Conservation (phyloP, 768 basidiomycete genomes). For the Cystoderma amianthinum region DNA sequence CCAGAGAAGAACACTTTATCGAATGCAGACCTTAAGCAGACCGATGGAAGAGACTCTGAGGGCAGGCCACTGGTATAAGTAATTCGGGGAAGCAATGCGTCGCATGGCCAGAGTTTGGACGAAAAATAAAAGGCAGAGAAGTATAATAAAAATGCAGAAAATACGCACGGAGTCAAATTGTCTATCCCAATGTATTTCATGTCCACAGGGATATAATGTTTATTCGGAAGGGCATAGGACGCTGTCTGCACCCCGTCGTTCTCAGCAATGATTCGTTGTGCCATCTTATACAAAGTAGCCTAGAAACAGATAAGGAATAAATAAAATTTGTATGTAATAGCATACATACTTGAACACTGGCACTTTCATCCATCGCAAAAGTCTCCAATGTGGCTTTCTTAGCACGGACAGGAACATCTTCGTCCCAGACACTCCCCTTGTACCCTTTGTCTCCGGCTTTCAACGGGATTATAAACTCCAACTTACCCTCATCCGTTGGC, state of each 20-base stretch:
- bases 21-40: no score
- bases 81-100: no score
- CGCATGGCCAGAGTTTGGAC: no score
- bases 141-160: slow-evolving; percentile 5
- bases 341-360: slow-evolving; percentile 75
- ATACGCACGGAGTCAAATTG: slow-evolving; percentile 59
- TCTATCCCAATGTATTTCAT: slow-evolving; percentile 69
- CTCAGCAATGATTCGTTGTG: slow-evolving; percentile 59
- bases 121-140: background rate
- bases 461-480: slow-evolving; percentile 39
- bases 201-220: slow-evolving; percentile 89
- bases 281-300: slow-evolving; percentile 94
- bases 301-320: slow-evolving; percentile 17
- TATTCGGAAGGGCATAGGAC: slow-evolving; percentile 81
- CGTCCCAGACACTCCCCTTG: slow-evolving; percentile 52
- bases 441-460: slow-evolving; percentile 23
- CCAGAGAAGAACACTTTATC: no score
- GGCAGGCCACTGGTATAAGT: no score
- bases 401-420: slow-evolving; percentile 42
- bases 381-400: slow-evolving; percentile 65
- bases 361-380: slow-evolving; percentile 86
- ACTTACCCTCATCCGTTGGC: slow-evolving; percentile 44
- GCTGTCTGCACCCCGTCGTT: slow-evolving; percentile 54
- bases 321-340: background rate
- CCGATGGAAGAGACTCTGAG: no score